Evolutionary conservation across 2,329 filamentous ascomycete species (phyloP).

Genomic region (Phoma herbarum): DNA sequence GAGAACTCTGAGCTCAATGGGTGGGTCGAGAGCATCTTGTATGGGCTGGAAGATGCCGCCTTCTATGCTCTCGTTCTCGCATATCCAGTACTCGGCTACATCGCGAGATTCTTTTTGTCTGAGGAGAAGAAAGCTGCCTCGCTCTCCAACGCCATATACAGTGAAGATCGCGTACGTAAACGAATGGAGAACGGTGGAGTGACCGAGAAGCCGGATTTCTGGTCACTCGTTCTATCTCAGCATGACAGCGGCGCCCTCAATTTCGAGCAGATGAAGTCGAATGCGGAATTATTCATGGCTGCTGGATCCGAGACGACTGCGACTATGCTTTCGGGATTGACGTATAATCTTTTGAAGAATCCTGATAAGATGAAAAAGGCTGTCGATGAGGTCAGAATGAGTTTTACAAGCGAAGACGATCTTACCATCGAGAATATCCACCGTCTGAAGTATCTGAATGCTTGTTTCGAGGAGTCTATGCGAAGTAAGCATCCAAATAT

Average conservation of each 20-base stretch:
- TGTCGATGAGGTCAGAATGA: not conserved
- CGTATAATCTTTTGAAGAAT: slow-evolving; percentile 48
- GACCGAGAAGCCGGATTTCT: not conserved
- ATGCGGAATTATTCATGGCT: slow-evolving; percentile 51
- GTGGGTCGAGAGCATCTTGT: not conserved
- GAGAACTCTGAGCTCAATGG: not conserved
- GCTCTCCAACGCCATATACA: no score
- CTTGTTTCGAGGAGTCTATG: no score
- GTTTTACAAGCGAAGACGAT: not conserved
- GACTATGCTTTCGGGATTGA: slow-evolving; percentile 51
- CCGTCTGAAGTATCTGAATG: not conserved
- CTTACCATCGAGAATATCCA: not conserved
- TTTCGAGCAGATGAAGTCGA: slow-evolving; percentile 51
- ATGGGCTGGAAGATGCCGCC: no score
- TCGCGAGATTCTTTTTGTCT: no score
- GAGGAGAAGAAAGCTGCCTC: no score
- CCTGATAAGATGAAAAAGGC: slow-evolving; percentile 33
- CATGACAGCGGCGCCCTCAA: slow-evolving; percentile 32
- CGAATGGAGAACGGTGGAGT: not conserved
- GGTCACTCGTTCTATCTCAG: not conserved
- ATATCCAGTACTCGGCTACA: no score
- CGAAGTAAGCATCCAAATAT: no score
- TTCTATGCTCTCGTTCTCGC: no score
- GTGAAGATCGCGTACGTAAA: not conserved
- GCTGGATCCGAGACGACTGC: slow-evolving; percentile 59